A percentile compares a stretch with the other conserved stretches of the same genome.
Conservation (phyloP, 257 asterid species). For the Parsonsia alboflavescens region DNA sequence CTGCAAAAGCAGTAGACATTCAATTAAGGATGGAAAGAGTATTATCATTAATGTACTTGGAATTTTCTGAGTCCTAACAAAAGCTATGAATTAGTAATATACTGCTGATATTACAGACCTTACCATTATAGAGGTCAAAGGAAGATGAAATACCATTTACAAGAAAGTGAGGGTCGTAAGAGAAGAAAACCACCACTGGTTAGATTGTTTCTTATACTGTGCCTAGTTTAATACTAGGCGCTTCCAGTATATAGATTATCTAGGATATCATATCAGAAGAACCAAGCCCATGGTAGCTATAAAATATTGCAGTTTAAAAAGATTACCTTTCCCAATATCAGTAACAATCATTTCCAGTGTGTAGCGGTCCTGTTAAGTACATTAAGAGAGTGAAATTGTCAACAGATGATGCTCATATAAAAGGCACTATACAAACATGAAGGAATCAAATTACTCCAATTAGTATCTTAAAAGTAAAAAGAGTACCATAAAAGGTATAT, state of each 20-base stretch:
- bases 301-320: neutral
- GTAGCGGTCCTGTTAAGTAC: constrained; percentile 56
- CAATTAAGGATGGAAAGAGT: too few species aligned
- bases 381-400: neutral
- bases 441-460: neutral
- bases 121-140: neutral
- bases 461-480: neutral
- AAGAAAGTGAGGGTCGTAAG: neutral
- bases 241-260: too few species aligned
- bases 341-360: constrained; percentile 60
- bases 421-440: neutral
- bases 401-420: neutral
- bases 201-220: too few species aligned
- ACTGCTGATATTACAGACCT: neutral
- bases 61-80: neutral
- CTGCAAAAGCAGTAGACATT: too few species aligned
- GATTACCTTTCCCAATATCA: constrained; percentile 74
- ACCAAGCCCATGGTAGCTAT: neutral
- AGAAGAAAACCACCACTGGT: neutral
- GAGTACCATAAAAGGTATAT: neutral
- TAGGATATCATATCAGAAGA: neutral
- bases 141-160: neutral
- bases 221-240: too few species aligned
- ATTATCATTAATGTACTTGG: too few species aligned
- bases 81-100: neutral